A percentile compares a stretch with the other conserved stretches of the same genome.
These are phyloP conservation scores for Corynascus novoguineensis DNA, from an alignment of 495 filamentous ascomycete genomes.

Conservation along the genomic window DNA sequence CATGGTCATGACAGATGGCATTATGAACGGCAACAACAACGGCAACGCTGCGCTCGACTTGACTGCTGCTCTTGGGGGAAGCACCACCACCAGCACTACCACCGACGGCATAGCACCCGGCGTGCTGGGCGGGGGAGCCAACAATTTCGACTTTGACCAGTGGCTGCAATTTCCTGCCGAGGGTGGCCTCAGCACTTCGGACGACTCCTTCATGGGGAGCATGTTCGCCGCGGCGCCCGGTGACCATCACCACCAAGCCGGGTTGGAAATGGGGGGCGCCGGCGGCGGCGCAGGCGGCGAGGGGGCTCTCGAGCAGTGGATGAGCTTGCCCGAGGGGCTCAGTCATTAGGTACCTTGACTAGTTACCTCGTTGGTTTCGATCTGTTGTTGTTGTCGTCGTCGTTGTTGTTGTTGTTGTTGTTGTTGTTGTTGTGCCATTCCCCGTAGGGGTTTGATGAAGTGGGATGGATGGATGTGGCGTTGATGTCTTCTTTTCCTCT, in stretches of 20 bases:
- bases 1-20: slow-evolving; percentile 6
- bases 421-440: background rate
- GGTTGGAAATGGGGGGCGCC: background rate
- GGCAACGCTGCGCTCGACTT: background rate
- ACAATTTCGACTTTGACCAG: slow-evolving; percentile 42
- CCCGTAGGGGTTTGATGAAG: too few species aligned
- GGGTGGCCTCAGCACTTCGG: slow-evolving; percentile 20
- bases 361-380: too few species aligned
- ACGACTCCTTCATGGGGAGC: slow-evolving; percentile 21
- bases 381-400: background rate
- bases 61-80: background rate
- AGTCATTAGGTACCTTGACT: too few species aligned
- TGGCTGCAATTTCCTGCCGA: slow-evolving; percentile 42
- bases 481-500: background rate
- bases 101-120: background rate
- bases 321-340: slow-evolving; percentile 6
- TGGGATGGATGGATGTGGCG: too few species aligned
- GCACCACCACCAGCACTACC: background rate
- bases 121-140: background rate
- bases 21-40: background rate
- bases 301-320: background rate
- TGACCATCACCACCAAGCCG: background rate
- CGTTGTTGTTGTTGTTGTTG: background rate
- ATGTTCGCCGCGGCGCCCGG: slow-evolving; percentile 11
- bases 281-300: too few species aligned